Base-by-base conservation (phyloP, 1,284 basidiomycete genomes). In the Apiotrichum siamense region DNA sequence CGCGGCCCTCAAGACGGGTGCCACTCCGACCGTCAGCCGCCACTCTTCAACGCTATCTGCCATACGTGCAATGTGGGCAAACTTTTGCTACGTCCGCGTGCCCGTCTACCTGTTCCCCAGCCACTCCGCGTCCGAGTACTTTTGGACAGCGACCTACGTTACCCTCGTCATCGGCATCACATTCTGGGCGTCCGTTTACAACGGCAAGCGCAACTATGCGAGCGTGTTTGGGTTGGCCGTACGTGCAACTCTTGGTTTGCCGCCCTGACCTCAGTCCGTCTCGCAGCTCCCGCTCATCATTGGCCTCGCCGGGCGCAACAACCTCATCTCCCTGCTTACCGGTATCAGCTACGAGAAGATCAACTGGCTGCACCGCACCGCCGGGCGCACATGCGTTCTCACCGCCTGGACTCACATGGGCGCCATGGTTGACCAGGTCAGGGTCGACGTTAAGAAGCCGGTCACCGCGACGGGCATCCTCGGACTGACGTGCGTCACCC, bases 271-370 rank as follows among this genome's bases (percentile, higher is more conserved):
- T 7, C 39, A 49, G 47, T 24, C 52, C 1, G 48, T 54, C n/a
- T 37, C 24, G 18, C 84, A 86, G 63, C 63, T 83, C 3, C 80
- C 83, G 0, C 68, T 85, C 18, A 75, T 85, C 58, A 77, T 80
- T 0, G 81, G 76, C 4, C 77, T 86, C 13, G 83, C 81, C 0
- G 81, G 80, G 41, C 82, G 81, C 65, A 83, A 86, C 63, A 85
- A 84, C 50, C 46, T 80, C 17, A 70, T 86, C 12, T 79, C 81
- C 3, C 75, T 81, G 82, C 49, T 51, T 80, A 83, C 81, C 2
- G 81, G 83, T 3, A 69, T 85, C 38, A 74, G 78, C 43, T 81
- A 80, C 58, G 81, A 84, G 53, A 82, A 80, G 75, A 61, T 72
- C 41, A 70, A 70, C 53, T 72, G 59, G 49, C 58, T 72, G 18